phyloP scores from a whole-genome alignment of 2,329 filamentous ascomycete species.

The Verticillium klebahnii region DNA sequence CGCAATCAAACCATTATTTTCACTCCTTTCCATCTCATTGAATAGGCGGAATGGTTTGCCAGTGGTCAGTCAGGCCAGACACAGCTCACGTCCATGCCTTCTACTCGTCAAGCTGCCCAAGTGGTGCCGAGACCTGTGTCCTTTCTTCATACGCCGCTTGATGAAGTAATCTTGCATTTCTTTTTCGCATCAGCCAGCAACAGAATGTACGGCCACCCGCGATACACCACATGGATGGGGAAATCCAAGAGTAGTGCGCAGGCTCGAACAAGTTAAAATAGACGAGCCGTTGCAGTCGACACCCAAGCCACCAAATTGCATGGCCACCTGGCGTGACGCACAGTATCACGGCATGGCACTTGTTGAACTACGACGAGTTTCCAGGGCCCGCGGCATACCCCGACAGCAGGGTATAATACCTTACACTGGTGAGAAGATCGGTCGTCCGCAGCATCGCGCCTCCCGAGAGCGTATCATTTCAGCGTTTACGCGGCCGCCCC shows the following conservation, averaged over 20 bases:
- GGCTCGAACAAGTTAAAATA: not conserved
- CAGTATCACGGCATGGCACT: not conserved
- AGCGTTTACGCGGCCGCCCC: not conserved
- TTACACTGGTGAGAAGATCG: not conserved
- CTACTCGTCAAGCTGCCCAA: too few relatives aligned
- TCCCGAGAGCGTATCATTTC: slow-evolving; percentile 6
- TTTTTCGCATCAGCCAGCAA: not conserved
- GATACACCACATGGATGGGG: not conserved
- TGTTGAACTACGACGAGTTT: not conserved
- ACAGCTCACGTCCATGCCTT: too few relatives aligned
- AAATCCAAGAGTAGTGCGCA: not conserved
- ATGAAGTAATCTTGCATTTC: too few relatives aligned
- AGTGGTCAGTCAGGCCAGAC: too few relatives aligned
- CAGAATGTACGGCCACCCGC: not conserved
- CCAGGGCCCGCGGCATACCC: not conserved
- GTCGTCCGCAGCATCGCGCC: slow-evolving; percentile 9
- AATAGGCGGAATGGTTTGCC: too few relatives aligned
- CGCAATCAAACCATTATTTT: too few relatives aligned
- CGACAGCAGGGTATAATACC: not conserved
- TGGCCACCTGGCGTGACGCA: not conserved
- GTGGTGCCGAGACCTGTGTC: too few relatives aligned
- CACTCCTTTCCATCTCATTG: too few relatives aligned
- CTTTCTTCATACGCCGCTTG: too few relatives aligned
- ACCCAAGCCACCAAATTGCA: not conserved
- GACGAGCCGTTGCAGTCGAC: not conserved